phyloP scores from a whole-genome alignment of 768 basidiomycete species.

The Pulveroboletus sp. region DNA sequence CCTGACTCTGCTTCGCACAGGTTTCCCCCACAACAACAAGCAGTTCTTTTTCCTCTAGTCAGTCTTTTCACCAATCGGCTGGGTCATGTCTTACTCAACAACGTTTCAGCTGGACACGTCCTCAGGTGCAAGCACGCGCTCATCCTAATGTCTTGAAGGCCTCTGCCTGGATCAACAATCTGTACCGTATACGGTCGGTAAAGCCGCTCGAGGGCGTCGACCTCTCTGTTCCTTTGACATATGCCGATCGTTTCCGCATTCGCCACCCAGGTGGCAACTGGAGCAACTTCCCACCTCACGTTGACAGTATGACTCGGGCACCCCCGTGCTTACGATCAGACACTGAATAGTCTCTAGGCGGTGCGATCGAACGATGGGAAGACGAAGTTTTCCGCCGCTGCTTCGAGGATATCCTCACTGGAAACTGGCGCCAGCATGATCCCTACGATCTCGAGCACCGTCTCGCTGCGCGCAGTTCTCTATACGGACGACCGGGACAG shows the following conservation, averaged over 20 bases:
- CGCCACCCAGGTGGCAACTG: conserved; percentile 61
- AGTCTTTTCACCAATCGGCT: conserved; percentile 20
- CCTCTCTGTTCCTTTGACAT: conserved; percentile 56
- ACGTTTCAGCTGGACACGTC: conserved; percentile 39
- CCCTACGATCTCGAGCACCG: conserved; percentile 60
- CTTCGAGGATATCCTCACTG: conserved; percentile 57
- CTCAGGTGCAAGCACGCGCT: conserved; percentile 66
- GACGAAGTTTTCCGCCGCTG: conserved; percentile 54
- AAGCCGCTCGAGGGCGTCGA: conserved; percentile 49
- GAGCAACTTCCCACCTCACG: conserved; percentile 50
- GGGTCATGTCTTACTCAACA: not conserved
- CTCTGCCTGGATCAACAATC: conserved; percentile 56
- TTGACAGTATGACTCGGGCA: conserved; percentile 43
- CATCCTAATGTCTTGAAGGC: conserved; percentile 62
- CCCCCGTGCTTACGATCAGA: not conserved
- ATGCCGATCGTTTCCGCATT: conserved; percentile 74
- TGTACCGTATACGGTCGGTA: conserved; percentile 48
- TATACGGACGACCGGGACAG: conserved; percentile 57
- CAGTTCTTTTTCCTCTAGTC: conserved; percentile 76
- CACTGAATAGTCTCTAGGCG: conserved; percentile 39
- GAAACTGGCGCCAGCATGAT: conserved; percentile 63
- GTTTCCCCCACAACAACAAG: conserved; percentile 54
- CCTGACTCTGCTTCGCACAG: conserved; percentile 31
- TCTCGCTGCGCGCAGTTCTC: conserved; percentile 54
- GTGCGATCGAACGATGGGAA: conserved; percentile 73